Base-by-base conservation (phyloP, 768 basidiomycete genomes). In the Boletus pseudopeckii region DNA sequence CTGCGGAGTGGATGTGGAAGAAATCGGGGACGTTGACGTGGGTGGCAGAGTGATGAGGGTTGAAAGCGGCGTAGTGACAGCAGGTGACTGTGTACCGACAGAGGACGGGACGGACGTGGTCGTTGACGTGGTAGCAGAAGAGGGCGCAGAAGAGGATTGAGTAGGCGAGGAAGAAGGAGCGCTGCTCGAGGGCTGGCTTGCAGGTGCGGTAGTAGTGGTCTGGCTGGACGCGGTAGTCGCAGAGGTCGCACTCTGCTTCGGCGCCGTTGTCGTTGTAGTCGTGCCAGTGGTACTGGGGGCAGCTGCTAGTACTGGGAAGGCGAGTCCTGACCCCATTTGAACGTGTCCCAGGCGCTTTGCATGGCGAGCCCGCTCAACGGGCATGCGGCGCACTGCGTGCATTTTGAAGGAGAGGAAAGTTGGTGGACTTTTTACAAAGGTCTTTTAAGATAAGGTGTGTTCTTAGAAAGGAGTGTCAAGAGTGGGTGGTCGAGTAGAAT, bases 341-440 rank as follows among this genome's bases (percentile, higher is more conserved):
- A 55, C 66, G 30, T 71, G 57, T 3, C 66, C 71, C 32, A 70
- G 55, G 37, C 69, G 71, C 30, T 70, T 70, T 45, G 61, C 61
- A 47, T 71, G 71, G 50, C 57, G 63, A 39, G 49, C 69, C 71
- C 67, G 71, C 67, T 71, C 69, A 60, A 40, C 65, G 34, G 69
- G 69, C 20, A 62, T 38, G 34, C 70, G 69, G 17, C 66, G 62
- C 53, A 55, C 53, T 39, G 38, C 47, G 41, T 69, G 65, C 69
- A 72, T 71, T 55, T 11, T 41, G 20, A 55, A 53, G 45, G 53
- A 47, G 34, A 46, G 32, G 24, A 46, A 34, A 32, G 22, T 2
- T 17, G 26, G 26, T 13, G 36, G 36, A 14, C 33, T 24, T 39
- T 38, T 24, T 43, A 28, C 37, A 20, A 9, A 18, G 50, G n/a